Conservation (phyloP, 2,329 filamentous ascomycete species). For the Hypoxylon sp. region DNA sequence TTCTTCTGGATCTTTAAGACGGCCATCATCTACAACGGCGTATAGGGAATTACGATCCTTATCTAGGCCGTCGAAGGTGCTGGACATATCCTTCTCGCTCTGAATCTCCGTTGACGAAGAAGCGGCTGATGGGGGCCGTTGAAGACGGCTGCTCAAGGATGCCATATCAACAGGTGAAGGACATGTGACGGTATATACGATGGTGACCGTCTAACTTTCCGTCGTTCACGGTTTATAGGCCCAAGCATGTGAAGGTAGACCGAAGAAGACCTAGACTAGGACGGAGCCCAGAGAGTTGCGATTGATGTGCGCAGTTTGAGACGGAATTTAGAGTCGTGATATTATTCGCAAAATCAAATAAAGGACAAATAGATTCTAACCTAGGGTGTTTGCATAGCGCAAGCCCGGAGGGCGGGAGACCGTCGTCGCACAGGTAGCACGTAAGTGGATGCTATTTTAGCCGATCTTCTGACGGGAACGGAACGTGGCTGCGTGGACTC, state of each 20-base stretch:
- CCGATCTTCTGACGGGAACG: slow-evolving; percentile 37
- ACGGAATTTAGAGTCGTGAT: background rate
- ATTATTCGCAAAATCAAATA: slow-evolving; percentile 8
- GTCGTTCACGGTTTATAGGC: slow-evolving; percentile 18
- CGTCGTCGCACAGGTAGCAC: slow-evolving; percentile 3
- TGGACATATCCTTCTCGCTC: slow-evolving; percentile 50
- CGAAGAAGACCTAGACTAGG: background rate
- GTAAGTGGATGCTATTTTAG: slow-evolving; percentile 34
- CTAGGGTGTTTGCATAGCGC: slow-evolving; percentile 5
- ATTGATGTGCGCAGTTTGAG: background rate
- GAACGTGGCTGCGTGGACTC: too few relatives aligned
- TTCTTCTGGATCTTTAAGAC: slow-evolving; percentile 53
- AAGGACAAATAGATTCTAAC: slow-evolving; percentile 9
- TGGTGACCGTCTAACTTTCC: slow-evolving; percentile 25
- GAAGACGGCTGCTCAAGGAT: slow-evolving; percentile 36
- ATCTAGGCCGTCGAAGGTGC: slow-evolving; percentile 48
- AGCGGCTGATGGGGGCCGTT: slow-evolving; percentile 45
- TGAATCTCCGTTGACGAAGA: slow-evolving; percentile 53
- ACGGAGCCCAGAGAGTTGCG: background rate
- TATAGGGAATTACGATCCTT: slow-evolving; percentile 50
- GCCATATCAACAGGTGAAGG: slow-evolving; percentile 40
- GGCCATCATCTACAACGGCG: slow-evolving; percentile 52
- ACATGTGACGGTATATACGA: slow-evolving; percentile 31
- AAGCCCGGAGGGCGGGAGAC: slow-evolving; percentile 30
- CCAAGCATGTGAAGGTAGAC: slow-evolving; percentile 19